Evolutionary conservation across 2,329 filamentous ascomycete genomes (phyloP), one percentile per base, ranked within the genome.

Genomic region (Phoma sp.): DNA sequence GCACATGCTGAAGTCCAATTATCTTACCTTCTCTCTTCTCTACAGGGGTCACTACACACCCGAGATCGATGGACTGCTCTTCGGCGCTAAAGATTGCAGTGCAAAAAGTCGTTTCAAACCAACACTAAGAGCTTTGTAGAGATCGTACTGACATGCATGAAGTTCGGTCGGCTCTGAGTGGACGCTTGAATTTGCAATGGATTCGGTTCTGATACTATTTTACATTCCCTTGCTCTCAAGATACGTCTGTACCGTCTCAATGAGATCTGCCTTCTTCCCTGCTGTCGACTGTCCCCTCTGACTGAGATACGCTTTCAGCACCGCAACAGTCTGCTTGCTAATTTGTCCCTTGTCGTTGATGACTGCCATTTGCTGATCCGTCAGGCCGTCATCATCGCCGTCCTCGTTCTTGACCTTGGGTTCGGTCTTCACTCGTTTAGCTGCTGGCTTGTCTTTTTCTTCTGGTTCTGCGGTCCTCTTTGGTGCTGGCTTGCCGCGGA

Each of bases 331-430:
- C 38, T 71, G 68, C 62, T 81, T 82, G 36, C 58, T 71, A 7
- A 83, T 64, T 7, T 69, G 73, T 6, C 79, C 75, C 52, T 76
- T 77, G 29, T 78, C 72, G 53, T 76, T 81, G 3, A 76, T 64
- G 5, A 56, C 61, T 23, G 73, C 74, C 77, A 83, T 81, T 25
- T 78, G 73, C 36, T 73, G 69, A 50, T 82, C 79, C 12, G 66
- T 76, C 29, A 77, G 47, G n/a, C 55, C 66, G 1, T 56, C 62
- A n/a, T 69, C 62, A 14, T 62, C 61, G 2, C 33, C 56, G 3
- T 58, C 61, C 18, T 68, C 69, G 4, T 45, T 56, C 45, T 69
- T 69, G 17, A 59, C 56, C 15, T 61, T 64, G 4, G 59, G 33
- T 45, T 72, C 69, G 14, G 62, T 67, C 60, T 71, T 73, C 4